Evolutionary conservation across 768 basidiomycete species (phyloP), one percentile per base, ranked within the genome.

Genomic region (Boletales sp.): DNA sequence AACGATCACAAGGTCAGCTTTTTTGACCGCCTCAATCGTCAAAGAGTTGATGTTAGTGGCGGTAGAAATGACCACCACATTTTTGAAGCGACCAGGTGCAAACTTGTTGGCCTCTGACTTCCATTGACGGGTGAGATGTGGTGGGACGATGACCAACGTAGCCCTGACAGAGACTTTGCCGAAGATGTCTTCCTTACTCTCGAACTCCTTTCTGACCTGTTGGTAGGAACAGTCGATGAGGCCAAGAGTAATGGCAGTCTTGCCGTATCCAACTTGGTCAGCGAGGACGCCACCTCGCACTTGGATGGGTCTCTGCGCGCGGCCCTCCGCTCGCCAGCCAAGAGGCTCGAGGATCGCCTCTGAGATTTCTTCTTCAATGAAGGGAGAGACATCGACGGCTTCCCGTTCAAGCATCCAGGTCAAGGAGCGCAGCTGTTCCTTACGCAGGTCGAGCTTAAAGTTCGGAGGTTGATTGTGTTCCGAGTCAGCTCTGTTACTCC

Each of bases 181-280:
- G 1, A 49, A 44, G 45, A 74, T 65, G 29, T 69, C 66, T 10
- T 73, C 70, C 52, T 75, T 72, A 45, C 77, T 73, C 27, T 74
- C 65, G 54, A 86, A 82, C 54, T 88, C 86, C 52, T 78, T 72
- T 47, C 72, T 68, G 43, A 86, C 80, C 15, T 69, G 68, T 56
- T 80, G 76, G 17, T 73, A 69, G 18, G 83, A 75, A 61, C 85
- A 84, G 60, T 92, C 88, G 54, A 97, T 86, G 51, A 97, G 77
- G 17, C 87, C 94, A 27, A 97, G 78, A 3, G 91, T 93, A 56
- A 97, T 94, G 18, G 93, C 94, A 0, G 94, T 97, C 72, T 97
- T 97, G 15, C 94, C 94, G 62, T 97, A 97, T 44, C 94, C 94
- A 52, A 97, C 94, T 71, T 94, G 87, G 60, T 97, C 94, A 12